Evolutionary conservation across 768 basidiomycete species (phyloP).

Genomic region (Leucogyrophana mollusca): DNA sequence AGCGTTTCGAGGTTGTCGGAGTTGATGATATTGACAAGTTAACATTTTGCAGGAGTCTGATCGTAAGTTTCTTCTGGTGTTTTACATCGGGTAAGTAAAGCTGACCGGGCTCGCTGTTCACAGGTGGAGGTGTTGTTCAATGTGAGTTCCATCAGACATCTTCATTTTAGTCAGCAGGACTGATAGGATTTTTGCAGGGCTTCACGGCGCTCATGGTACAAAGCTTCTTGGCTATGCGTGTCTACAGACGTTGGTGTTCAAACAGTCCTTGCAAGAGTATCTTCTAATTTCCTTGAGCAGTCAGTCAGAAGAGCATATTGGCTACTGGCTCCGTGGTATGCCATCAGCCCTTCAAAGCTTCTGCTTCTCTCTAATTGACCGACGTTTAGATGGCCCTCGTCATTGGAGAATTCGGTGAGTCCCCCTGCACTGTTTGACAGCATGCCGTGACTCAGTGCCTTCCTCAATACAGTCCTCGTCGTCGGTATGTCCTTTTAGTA

Average conservation of each 20-base stretch:
- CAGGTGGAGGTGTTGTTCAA: constrained; percentile 52
- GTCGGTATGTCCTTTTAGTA: constrained; percentile 25
- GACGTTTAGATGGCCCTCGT: constrained; percentile 30
- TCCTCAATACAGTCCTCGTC: constrained; percentile 23
- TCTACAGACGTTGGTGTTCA: constrained; percentile 44
- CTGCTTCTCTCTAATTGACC: neutral
- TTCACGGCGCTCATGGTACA: constrained; percentile 53
- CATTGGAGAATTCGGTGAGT: constrained; percentile 39
- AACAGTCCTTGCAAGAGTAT: neutral
- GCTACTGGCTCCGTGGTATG: constrained; percentile 34
- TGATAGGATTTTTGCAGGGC: constrained; percentile 26
- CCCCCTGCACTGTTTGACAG: constrained; percentile 2
- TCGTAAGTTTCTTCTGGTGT: neutral
- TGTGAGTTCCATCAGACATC: constrained; percentile 24
- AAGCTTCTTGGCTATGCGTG: constrained; percentile 49
- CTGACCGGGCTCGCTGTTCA: neutral
- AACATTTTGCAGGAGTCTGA: constrained; percentile 1
- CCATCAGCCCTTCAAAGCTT: constrained; percentile 3
- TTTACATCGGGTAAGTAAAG: neutral
- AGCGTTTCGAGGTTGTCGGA: neutral
- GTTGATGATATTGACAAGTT: no score
- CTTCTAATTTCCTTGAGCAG: constrained; percentile 27
- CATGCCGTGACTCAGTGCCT: constrained; percentile 4
- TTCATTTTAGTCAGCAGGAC: neutral
- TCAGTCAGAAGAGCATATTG: constrained; percentile 46